Evolutionary conservation across 805 yeast species (phyloP).

Genomic region (Myxozyma lipomycoides): DNA sequence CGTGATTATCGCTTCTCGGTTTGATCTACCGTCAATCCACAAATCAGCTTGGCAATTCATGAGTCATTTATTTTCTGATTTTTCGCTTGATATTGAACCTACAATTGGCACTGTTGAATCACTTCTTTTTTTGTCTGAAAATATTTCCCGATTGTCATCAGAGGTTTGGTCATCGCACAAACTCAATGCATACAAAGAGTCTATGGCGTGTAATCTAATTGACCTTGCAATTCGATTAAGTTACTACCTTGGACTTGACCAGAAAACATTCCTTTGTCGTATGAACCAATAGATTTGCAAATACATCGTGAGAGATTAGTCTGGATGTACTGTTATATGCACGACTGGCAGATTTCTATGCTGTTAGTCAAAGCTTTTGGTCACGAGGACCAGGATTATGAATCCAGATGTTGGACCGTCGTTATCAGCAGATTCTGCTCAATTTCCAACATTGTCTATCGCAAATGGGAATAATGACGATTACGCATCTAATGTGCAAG

Average conservation of each 20-base stretch:
- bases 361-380: constrained; percentile 31
- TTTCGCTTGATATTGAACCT: constrained; percentile 23
- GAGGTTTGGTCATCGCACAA: constrained; percentile 10
- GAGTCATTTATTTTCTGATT: constrained; percentile 11
- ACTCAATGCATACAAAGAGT: constrained; percentile 19
- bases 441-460: constrained; percentile 28
- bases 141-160: constrained; percentile 22
- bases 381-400: constrained; percentile 30
- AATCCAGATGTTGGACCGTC: constrained; percentile 17
- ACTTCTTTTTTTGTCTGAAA: constrained; percentile 29
- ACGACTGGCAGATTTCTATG: too few species aligned
- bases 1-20: constrained; percentile 16
- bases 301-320: too few species aligned
- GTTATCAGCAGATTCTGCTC: constrained; percentile 14
- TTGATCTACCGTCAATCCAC: constrained; percentile 14
- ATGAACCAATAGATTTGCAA: too few species aligned
- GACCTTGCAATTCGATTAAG: constrained; percentile 31
- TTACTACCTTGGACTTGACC: too few species aligned
- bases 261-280: too few species aligned
- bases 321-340: too few species aligned
- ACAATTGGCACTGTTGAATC: constrained; percentile 30
- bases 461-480: constrained; percentile 19
- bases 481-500: constrained; percentile 26
- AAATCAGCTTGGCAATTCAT: constrained; percentile 18
- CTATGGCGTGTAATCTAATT: constrained; percentile 29